Evolutionary conservation across 768 basidiomycete genomes (phyloP), one percentile per base, ranked within the genome.

Genomic region (Tulasnella sp.): DNA sequence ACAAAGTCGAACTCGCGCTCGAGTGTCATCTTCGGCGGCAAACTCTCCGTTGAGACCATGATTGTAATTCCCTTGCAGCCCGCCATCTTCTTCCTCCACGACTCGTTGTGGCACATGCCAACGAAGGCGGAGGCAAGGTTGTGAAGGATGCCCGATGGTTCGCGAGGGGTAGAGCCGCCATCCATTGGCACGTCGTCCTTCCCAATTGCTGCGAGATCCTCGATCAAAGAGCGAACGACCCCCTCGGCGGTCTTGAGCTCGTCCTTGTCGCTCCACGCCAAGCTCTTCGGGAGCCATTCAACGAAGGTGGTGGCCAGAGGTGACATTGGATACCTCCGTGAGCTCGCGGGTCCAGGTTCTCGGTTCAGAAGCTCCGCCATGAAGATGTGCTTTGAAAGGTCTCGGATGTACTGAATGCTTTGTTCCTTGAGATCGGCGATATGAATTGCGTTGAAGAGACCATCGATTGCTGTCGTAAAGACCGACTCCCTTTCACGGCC

Each of bases 1-100:
- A 96, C 91, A 81, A 98, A 91, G 82, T 99, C 97, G 42, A 94
- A 89, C 85, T 97, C 94, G 74, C 96, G 92, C 78, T 97, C 94
- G 81, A 90, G 89, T 78, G 96, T 89, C 94, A 96, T 96, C 82
- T 90, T 90, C 74, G 90, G 87, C 24, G 93, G 93, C 58, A 98
- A 85, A 18, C 92, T 90, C 0, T 93, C 90, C 24, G 93, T 91
- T 77, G 88, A 86, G 0, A 93, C 91, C 87, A 99, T 90, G 77
- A 97, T 91, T 81, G 90, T 90, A 84, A 99, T 93, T 3, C 96
- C 97, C 73, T 87, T 88, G 83, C 94, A 96, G 18, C 96, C 98
- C 12, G 97, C 97, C 83, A 92, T 92, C 86, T 98, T 98, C 78
- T 91, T 89, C 3, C 89, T 89, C 97, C 97, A 98, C 0, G 94